These are phyloP conservation scores for Pilasporangium apinafurcum DNA, from an alignment of 352 stramenopile species.

Conservation along the genomic window DNA sequence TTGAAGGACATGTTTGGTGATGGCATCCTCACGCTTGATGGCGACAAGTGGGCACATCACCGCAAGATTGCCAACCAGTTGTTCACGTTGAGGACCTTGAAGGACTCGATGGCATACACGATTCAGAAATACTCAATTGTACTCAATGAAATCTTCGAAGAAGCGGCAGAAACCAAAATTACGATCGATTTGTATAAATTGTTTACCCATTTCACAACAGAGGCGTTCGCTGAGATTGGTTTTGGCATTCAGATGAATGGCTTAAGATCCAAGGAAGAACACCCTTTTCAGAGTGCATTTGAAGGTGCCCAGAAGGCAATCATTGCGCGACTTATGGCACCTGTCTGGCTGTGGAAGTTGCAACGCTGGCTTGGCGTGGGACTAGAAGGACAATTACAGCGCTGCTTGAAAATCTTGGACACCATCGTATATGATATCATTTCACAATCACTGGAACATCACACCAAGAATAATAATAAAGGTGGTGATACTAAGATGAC, in stretches of 20 bases:
- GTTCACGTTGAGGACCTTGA: conserved; percentile 25
- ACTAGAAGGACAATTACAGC: conserved; percentile 12
- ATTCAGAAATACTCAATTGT: conserved; percentile 1
- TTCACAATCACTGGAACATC: conserved; percentile 11
- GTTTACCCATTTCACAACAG: conserved; percentile 22
- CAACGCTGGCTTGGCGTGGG: conserved; percentile 15
- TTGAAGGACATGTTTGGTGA: conserved; percentile 43
- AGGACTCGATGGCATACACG: conserved; percentile 5
- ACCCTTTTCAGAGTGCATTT: conserved; percentile 20
- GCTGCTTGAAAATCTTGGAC: conserved; percentile 12
- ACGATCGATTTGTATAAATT: conserved; percentile 8
- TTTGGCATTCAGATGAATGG: conserved; percentile 23
- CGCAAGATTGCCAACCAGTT: conserved; percentile 64
- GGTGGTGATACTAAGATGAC: not conserved
- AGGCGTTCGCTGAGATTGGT: conserved; percentile 30
- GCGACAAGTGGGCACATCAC: conserved; percentile 30
- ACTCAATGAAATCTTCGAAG: not conserved
- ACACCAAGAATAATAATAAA: not conserved
- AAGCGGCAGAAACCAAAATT: not conserved
- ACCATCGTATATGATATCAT: conserved; percentile 17
- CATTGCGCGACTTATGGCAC: conserved; percentile 9
- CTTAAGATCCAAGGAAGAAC: conserved; percentile 8
- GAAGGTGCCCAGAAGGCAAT: conserved; percentile 9
- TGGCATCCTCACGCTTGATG: conserved; percentile 42
- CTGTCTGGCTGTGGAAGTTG: conserved; percentile 28